Evolutionary conservation across 371 early-diverging fungal genomes (phyloP).

Genomic region (Haplosporangium sp.): DNA sequence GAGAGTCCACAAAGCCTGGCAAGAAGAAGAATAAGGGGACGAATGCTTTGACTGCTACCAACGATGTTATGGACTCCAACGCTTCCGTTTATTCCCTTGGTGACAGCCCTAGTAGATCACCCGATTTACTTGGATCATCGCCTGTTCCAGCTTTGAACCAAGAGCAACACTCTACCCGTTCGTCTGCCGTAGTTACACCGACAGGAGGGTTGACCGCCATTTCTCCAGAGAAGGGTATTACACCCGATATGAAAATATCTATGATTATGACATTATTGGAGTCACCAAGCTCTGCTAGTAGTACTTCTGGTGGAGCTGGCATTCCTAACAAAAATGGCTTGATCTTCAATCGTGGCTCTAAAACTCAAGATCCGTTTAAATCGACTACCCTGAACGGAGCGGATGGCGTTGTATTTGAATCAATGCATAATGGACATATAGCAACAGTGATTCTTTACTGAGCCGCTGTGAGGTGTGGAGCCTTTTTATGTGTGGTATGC

Average conservation of each 20-base stretch:
- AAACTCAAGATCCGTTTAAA: conserved; percentile 80
- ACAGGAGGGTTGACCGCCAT: conserved; percentile 20
- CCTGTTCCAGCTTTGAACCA: conserved; percentile 7
- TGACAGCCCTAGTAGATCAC: conserved; percentile 26
- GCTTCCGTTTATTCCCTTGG: conserved; percentile 13
- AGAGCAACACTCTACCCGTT: conserved; percentile 12
- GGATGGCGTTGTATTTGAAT: conserved; percentile 72
- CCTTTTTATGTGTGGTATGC: background rate
- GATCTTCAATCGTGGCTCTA: conserved; percentile 74
- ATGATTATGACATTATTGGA: conserved; percentile 56
- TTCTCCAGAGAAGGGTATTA: conserved; percentile 32
- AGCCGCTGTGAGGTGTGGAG: background rate
- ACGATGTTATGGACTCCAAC: conserved; percentile 6
- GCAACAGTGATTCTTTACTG: conserved; percentile 68
- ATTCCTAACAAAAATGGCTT: conserved; percentile 62
- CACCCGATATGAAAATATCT: conserved; percentile 55
- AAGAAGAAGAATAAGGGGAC: conserved; percentile 14
- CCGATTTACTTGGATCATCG: conserved; percentile 26
- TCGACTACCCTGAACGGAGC: conserved; percentile 72
- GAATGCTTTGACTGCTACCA: background rate
- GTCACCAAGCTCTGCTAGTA: conserved; percentile 8
- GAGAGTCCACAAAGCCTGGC: conserved; percentile 3
- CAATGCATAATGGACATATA: conserved; percentile 73
- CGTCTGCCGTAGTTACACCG: conserved; percentile 9
- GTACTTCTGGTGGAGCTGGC: background rate